Percentiles rank a stretch among this genome's conserved stretches.
phyloP scores from a whole-genome alignment of 352 stramenopile species.

The Globisporangium nodosum region DNA sequence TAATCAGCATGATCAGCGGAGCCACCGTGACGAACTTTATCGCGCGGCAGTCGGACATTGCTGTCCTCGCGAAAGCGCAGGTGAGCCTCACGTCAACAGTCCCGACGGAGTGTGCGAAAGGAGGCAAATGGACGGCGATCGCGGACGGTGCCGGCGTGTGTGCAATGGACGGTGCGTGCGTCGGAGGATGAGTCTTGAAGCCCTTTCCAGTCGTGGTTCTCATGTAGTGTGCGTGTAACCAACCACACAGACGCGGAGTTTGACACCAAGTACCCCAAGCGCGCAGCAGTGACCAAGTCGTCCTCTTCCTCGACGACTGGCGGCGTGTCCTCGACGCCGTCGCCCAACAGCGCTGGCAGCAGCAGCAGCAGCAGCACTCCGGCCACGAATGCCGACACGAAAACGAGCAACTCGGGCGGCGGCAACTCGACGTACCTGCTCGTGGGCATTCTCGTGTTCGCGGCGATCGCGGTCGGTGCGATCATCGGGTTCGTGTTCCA shows the following conservation, averaged over 20 bases:
- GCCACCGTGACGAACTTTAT: constrained; percentile 27
- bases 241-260: constrained; percentile 1
- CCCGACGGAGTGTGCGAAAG: background rate
- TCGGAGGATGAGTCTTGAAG: too few relatives aligned
- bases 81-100: background rate
- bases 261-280: constrained; percentile 2
- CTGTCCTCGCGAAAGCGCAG: constrained; percentile 9
- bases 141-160: background rate
- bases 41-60: constrained; percentile 29
- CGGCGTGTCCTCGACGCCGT: background rate
- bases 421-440: constrained; percentile 13
- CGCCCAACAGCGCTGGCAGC: background rate
- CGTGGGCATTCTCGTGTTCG: constrained; percentile 18
- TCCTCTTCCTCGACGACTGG: background rate
- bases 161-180: background rate
- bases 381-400: background rate
- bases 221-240: background rate
- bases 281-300: background rate
- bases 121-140: background rate
- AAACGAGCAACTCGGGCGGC: background rate
- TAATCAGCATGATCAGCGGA: constrained; percentile 8
- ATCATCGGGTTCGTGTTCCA: constrained; percentile 18
- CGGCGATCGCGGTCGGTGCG: constrained; percentile 14
- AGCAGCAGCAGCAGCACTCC: background rate
- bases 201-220: too few relatives aligned